A percentile compares a stretch with the other conserved stretches of the same genome.
phyloP scores from a whole-genome alignment of 1,139 yeast species.

The Diutina sp. region DNA sequence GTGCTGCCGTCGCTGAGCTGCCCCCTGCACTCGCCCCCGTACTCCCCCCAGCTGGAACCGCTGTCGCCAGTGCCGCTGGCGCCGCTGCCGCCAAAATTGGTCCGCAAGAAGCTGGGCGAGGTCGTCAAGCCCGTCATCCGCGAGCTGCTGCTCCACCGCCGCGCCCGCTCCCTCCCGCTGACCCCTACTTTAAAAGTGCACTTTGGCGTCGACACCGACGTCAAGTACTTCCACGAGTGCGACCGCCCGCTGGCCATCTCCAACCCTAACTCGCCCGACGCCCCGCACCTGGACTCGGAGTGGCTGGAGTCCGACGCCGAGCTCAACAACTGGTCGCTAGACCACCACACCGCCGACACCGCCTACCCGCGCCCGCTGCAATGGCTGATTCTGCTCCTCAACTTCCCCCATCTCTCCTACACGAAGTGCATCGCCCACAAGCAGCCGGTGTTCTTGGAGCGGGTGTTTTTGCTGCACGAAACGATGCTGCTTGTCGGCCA shows the following conservation, averaged over 20 bases:
- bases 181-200: slow-evolving; percentile 72
- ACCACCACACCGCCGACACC: slow-evolving; percentile 7
- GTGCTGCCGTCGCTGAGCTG: background rate
- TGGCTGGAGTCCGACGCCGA: slow-evolving; percentile 10
- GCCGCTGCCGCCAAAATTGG: slow-evolving; percentile 13
- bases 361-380: slow-evolving; percentile 16
- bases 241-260: slow-evolving; percentile 72
- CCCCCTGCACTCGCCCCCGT: background rate
- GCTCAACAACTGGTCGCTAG: slow-evolving; percentile 2
- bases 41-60: background rate
- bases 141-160: slow-evolving; percentile 21
- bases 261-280: slow-evolving; percentile 44
- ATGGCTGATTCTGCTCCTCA: slow-evolving; percentile 41
- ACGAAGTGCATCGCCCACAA: slow-evolving; percentile 22
- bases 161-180: slow-evolving; percentile 47
- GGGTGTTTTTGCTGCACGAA: slow-evolving; percentile 45
- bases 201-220: slow-evolving; percentile 56
- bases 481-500: slow-evolving; percentile 52
- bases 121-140: slow-evolving; percentile 64
- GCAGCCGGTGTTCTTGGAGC: slow-evolving; percentile 49
- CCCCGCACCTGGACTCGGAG: slow-evolving; percentile 9
- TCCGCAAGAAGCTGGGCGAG: slow-evolving; percentile 73
- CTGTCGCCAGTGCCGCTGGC: slow-evolving; percentile 1
- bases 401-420: slow-evolving; percentile 30
- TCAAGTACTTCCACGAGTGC: slow-evolving; percentile 55